Conservation (phyloP, 1,284 basidiomycete species). For the Pseudozyma tsukubaensis region DNA sequence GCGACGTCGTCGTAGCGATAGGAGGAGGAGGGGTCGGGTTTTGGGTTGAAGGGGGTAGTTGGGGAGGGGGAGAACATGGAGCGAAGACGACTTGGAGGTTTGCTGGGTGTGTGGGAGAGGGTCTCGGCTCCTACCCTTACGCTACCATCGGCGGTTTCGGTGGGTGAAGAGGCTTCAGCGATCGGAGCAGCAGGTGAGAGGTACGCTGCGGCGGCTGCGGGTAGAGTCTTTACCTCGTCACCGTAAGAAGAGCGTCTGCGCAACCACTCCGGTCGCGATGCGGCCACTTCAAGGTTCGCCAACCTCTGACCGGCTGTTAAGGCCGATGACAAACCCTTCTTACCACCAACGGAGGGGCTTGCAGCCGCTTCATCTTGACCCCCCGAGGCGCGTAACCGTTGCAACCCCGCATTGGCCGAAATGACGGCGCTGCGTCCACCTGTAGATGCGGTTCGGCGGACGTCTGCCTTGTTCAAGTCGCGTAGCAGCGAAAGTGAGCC, state of each 20-base stretch:
- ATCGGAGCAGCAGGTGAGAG: not conserved
- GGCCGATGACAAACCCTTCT: not conserved
- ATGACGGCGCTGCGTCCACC: conserved; percentile 23
- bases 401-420: not conserved
- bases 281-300: conserved; percentile 3
- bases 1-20: not conserved
- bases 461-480: conserved; percentile 12
- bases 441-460: conserved; percentile 27
- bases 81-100: conserved; percentile 15
- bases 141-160: conserved; percentile 1
- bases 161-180: not conserved
- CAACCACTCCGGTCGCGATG: conserved; percentile 34
- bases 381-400: not conserved
- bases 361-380: too few relatives aligned
- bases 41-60: not conserved
- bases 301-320: not conserved
- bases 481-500: conserved; percentile 8
- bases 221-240: conserved; percentile 20
- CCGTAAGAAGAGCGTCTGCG: conserved; percentile 41
- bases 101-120: conserved; percentile 14
- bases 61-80: conserved; percentile 24
- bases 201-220: conserved; percentile 1
- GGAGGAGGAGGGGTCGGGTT: not conserved
- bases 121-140: too few relatives aligned
- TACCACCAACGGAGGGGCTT: too few relatives aligned